A percentile compares a stretch with the other conserved stretches of the same genome.
phyloP scores from a whole-genome alignment of 306 rosid genomes.

The Vigna angularis region DNA sequence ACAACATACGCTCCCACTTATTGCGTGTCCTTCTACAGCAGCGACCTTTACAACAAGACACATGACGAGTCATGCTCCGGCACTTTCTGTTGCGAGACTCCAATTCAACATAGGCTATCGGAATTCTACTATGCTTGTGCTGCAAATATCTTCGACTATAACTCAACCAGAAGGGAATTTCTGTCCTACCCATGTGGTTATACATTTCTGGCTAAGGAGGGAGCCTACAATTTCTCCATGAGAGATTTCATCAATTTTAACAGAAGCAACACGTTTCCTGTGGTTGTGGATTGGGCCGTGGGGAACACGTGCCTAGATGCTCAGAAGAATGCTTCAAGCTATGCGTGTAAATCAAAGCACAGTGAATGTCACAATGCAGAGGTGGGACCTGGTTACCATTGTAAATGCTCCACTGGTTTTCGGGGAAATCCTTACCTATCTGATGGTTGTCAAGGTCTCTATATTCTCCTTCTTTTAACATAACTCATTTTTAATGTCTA shows the following conservation, averaged over 20 bases:
- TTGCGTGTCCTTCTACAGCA: background rate
- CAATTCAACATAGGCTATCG: background rate
- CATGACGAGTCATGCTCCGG: background rate
- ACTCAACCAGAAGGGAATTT: accelerated
- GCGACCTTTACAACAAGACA: accelerated
- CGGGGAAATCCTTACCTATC: conserved; percentile 32
- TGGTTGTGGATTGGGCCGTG: conserved; percentile 48
- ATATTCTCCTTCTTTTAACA: background rate
- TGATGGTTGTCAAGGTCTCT: background rate
- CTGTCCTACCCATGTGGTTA: conserved; percentile 41
- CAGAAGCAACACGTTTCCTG: background rate
- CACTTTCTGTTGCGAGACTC: background rate
- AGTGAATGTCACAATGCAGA: background rate
- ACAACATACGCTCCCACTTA: accelerated
- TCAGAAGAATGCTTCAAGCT: background rate
- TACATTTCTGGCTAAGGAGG: conserved; percentile 16
- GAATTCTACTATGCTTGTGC: accelerated
- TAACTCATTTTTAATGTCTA: background rate
- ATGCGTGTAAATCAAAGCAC: conserved; percentile 32
- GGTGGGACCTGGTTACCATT: conserved; percentile 37
- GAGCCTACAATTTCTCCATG: background rate
- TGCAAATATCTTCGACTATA: accelerated
- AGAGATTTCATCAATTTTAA: background rate
- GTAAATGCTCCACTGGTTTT: conserved; percentile 32
- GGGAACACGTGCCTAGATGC: conserved; percentile 31